phyloP scores from a whole-genome alignment of 1,139 yeast genomes.

The Sugiyamaella pinicola region DNA sequence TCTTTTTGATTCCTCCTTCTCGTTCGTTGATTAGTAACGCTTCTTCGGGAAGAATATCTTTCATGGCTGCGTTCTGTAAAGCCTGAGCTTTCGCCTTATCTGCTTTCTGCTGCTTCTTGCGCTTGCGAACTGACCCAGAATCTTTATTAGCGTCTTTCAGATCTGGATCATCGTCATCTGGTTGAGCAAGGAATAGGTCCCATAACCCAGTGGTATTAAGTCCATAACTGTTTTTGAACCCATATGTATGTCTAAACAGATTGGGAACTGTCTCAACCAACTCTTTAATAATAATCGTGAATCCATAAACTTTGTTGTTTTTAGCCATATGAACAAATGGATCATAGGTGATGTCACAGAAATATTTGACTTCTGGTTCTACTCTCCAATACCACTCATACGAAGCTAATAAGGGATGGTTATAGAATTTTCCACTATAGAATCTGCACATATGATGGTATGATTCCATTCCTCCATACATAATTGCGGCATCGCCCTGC shows the following conservation, averaged over 20 bases:
- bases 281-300: slow-evolving; percentile 74
- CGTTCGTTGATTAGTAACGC: slow-evolving; percentile 25
- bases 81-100: slow-evolving; percentile 35
- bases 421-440: slow-evolving; percentile 75
- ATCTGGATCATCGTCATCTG: slow-evolving; percentile 28
- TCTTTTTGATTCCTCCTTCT: slow-evolving; percentile 15
- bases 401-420: slow-evolving; percentile 62
- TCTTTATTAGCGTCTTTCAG: slow-evolving; percentile 25
- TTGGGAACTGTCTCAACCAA: slow-evolving; percentile 78
- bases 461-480: slow-evolving; percentile 77
- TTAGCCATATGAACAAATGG: slow-evolving; percentile 81
- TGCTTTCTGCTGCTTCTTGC: slow-evolving; percentile 35
- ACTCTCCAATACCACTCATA: slow-evolving; percentile 94
- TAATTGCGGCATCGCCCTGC: slow-evolving; percentile 78
- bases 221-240: slow-evolving; percentile 54
- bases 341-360: slow-evolving; percentile 87
- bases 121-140: slow-evolving; percentile 31
- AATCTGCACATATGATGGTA: slow-evolving; percentile 74
- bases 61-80: slow-evolving; percentile 24
- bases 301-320: slow-evolving; percentile 74
- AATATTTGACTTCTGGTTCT: slow-evolving; percentile 87
- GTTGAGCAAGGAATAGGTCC: slow-evolving; percentile 41
- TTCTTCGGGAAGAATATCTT: slow-evolving; percentile 29
- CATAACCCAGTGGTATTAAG: slow-evolving; percentile 54
- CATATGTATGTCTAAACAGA: slow-evolving; percentile 67